Percentiles rank a stretch among this genome's conserved stretches.
Evolutionary conservation across 2,329 filamentous ascomycete genomes (phyloP).

Genomic region (Onygenales sp.): DNA sequence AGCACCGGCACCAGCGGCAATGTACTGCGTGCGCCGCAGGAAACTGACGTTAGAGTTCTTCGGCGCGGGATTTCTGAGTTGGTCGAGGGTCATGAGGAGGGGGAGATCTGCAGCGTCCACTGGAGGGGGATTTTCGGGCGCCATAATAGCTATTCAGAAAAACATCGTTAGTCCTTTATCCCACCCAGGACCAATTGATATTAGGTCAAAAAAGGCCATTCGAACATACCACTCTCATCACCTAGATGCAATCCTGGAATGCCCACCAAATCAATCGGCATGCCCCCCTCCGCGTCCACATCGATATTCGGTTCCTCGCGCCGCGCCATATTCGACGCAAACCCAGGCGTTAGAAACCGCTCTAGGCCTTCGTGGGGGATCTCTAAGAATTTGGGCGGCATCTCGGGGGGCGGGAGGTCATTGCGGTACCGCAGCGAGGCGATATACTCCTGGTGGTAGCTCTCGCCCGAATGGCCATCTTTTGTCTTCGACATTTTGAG

Average conservation of each 20-base stretch:
- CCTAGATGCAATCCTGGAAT: slow-evolving; percentile 92
- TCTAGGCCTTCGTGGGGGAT: slow-evolving; percentile 89
- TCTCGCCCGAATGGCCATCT: slow-evolving; percentile 28
- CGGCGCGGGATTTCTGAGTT: slow-evolving; percentile 73
- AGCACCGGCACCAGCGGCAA: slow-evolving; percentile 36
- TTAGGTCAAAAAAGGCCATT: not conserved
- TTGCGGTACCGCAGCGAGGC: slow-evolving; percentile 93
- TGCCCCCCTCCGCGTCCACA: slow-evolving; percentile 92
- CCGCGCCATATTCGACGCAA: slow-evolving; percentile 77
- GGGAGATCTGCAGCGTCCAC: slow-evolving; percentile 76
- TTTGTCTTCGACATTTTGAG: slow-evolving; percentile 31
- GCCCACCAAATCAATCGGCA: slow-evolving; percentile 91
- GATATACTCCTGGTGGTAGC: slow-evolving; percentile 89
- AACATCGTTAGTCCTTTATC: not conserved
- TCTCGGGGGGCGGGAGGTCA: slow-evolving; percentile 84
- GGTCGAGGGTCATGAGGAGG: slow-evolving; percentile 72
- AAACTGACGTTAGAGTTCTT: slow-evolving; percentile 78
- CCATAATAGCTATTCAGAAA: slow-evolving; percentile 61
- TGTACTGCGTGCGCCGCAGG: slow-evolving; percentile 92
- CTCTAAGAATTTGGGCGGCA: slow-evolving; percentile 91
- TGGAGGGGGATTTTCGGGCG: slow-evolving; percentile 58
- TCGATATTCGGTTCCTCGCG: slow-evolving; percentile 95
- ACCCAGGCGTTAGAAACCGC: slow-evolving; percentile 83
- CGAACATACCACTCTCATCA: slow-evolving; percentile 71
- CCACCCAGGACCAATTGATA: not conserved